Evolutionary conservation across 768 basidiomycete species (phyloP), one percentile per base, ranked within the genome.

Genomic region (Rossbeevera mucosa): DNA sequence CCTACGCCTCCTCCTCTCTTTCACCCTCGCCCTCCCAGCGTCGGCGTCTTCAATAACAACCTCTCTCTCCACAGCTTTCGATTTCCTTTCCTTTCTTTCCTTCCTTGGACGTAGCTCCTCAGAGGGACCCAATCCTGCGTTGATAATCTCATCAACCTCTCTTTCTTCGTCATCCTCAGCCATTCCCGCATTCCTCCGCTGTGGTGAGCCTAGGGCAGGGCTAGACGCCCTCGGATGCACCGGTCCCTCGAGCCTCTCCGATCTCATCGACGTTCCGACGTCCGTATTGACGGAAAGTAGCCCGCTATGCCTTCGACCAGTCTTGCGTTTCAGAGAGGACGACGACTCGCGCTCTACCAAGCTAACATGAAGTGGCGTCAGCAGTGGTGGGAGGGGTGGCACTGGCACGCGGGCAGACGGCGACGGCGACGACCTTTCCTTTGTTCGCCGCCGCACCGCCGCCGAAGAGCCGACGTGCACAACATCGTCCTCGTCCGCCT

Each of bases 161-260:
- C 68, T 73, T 56, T 84, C 84, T 50, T 80, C 83, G 31, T 83
- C 80, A 24, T 76, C 74, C 52, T 80, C 80, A 5, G 78, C 81
- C 9, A 80, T 62, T 0, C 76, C 82, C 12, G 81, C 81, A 51
- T 77, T 76, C 57, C 77, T 69, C 42, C 81, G 76, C 20, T 74
- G 59, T 26, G 84, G 83, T 2, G 82, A 85, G 6, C 83, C 86
- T 57, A 84, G 81, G 1, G 83, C 83, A 3, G 86, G 86, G 57
- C 85, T 88, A 1, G 80, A 74, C 22, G 82, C 78, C 51, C 85
- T 76, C 8, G 77, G 81, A 16, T 74, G 73, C 21, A 76, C 62
- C 21, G 75, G 59, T 14, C 71, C 62, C 13, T 74, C 74, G 0
- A 20, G 48, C 44, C 52, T 57, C 49, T 53, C 63, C 45, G 53